These are phyloP conservation scores for Rubia tinctorum DNA, from an alignment of 305 asterid genomes.

Conservation along the genomic window DNA sequence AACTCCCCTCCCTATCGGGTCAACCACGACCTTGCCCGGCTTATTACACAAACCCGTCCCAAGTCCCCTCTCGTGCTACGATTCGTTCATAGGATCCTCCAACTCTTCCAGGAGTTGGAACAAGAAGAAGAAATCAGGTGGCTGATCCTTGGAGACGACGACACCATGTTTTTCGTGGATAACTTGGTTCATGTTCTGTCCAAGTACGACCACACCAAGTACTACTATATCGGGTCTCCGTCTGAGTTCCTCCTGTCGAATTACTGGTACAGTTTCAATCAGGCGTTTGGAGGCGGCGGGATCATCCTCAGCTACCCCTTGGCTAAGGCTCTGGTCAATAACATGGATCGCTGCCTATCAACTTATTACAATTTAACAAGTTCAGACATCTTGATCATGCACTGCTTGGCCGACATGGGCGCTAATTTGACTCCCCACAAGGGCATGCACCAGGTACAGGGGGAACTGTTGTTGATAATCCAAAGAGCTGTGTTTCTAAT, in stretches of 20 bases:
- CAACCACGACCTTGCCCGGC: background rate
- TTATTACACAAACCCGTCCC: background rate
- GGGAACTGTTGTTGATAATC: too few relatives aligned
- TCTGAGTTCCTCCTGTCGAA: background rate
- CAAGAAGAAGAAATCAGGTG: background rate
- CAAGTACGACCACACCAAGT: background rate
- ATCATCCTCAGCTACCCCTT: background rate
- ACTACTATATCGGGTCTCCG: background rate
- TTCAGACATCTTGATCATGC: background rate
- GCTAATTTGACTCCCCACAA: background rate
- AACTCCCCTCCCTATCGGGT: background rate
- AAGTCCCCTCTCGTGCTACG: background rate
- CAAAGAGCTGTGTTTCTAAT: background rate
- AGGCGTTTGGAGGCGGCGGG: conserved; percentile 3
- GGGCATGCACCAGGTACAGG: background rate
- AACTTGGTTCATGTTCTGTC: conserved; percentile 1
- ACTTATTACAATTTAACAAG: background rate
- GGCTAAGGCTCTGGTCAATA: background rate
- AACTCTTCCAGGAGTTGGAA: background rate
- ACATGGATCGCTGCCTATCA: background rate
- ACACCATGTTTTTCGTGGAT: conserved; percentile 2
- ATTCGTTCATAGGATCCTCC: background rate
- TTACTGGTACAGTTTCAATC: background rate
- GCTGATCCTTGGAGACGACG: background rate
- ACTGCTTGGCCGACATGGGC: conserved; percentile 1